A percentile compares a stretch with the other conserved stretches of the same genome.
phyloP scores from a whole-genome alignment of 2,329 filamentous ascomycete genomes.

The Penicillium freii region DNA sequence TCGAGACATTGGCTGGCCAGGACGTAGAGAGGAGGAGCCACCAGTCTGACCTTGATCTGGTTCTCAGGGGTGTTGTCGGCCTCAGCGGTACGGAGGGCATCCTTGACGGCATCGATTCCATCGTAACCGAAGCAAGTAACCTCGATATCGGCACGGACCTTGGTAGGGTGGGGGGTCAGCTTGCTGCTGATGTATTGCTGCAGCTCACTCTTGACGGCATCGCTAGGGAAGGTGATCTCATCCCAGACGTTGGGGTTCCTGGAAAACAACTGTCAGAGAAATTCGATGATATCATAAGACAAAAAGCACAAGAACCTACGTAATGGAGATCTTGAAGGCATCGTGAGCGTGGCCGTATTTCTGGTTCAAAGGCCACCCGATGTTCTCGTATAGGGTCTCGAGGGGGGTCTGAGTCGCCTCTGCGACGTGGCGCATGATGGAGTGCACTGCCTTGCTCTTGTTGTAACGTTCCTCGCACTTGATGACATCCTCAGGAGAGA shows the following conservation, averaged over 20 bases:
- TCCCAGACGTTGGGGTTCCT: slow-evolving; percentile 96
- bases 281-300: not conserved
- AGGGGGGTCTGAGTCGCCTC: slow-evolving; percentile 96
- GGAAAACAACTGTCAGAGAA: slow-evolving; percentile 14
- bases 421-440: slow-evolving; percentile 97
- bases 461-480: slow-evolving; percentile 99
- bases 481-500: slow-evolving; percentile 94
- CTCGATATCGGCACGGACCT: slow-evolving; percentile 96
- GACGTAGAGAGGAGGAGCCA: slow-evolving; percentile 96
- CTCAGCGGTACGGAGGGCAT: slow-evolving; percentile 85
- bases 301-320: slow-evolving; percentile 54
- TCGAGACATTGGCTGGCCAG: slow-evolving; percentile 93
- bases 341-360: slow-evolving; percentile 96
- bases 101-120: slow-evolving; percentile 97
- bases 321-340: slow-evolving; percentile 98
- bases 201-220: slow-evolving; percentile 82
- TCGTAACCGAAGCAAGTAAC: slow-evolving; percentile 95
- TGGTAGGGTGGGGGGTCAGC: slow-evolving; percentile 95
- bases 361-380: slow-evolving; percentile 96
- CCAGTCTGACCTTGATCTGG: slow-evolving; percentile 96
- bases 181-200: slow-evolving; percentile 96
- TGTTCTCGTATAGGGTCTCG: slow-evolving; percentile 87
- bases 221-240: slow-evolving; percentile 83
- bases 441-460: slow-evolving; percentile 99
- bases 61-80: slow-evolving; percentile 87